Percentiles rank a stretch among this genome's conserved stretches.
phyloP scores from a whole-genome alignment of 805 yeast genomes.

The Ogataea corticis region DNA sequence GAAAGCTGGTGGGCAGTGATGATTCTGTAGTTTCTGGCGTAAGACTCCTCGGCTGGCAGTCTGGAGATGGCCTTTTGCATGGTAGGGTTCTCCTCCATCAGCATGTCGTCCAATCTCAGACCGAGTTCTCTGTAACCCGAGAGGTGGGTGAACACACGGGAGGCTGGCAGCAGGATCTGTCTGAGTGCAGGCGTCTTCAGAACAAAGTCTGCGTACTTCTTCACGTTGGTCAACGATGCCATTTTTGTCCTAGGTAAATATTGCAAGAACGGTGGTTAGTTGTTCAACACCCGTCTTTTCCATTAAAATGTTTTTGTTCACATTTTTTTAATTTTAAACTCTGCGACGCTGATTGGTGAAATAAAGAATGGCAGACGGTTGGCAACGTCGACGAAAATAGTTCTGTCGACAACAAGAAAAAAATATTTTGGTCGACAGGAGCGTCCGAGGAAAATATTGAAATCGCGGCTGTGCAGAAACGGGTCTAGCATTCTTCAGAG shows the following conservation, averaged over 20 bases:
- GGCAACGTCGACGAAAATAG: too few relatives aligned
- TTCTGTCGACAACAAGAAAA: slow-evolving; percentile 3
- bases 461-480: not conserved
- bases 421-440: too few relatives aligned
- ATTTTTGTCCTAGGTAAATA: slow-evolving; percentile 28
- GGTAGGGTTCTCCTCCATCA: slow-evolving; percentile 83
- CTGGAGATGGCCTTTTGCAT: slow-evolving; percentile 87
- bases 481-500: not conserved
- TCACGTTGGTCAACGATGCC: slow-evolving; percentile 68
- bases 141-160: slow-evolving; percentile 67
- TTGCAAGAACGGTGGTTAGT: not conserved
- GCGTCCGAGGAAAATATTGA: not conserved
- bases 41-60: slow-evolving; percentile 79
- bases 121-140: slow-evolving; percentile 97
- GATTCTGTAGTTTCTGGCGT: slow-evolving; percentile 90
- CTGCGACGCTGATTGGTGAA: slow-evolving; percentile 20
- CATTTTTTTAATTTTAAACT: slow-evolving; percentile 17
- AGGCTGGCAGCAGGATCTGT: slow-evolving; percentile 75
- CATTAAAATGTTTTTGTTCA: not conserved
- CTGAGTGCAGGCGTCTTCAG: slow-evolving; percentile 77
- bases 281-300: slow-evolving; percentile 1
- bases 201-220: slow-evolving; percentile 74
- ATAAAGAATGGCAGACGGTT: not conserved
- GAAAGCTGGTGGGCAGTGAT: slow-evolving; percentile 90
- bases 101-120: slow-evolving; percentile 83